Evolutionary conservation across 495 filamentous ascomycete species (phyloP), one percentile per base, ranked within the genome.

Genomic region (Apodospora peruviana): DNA sequence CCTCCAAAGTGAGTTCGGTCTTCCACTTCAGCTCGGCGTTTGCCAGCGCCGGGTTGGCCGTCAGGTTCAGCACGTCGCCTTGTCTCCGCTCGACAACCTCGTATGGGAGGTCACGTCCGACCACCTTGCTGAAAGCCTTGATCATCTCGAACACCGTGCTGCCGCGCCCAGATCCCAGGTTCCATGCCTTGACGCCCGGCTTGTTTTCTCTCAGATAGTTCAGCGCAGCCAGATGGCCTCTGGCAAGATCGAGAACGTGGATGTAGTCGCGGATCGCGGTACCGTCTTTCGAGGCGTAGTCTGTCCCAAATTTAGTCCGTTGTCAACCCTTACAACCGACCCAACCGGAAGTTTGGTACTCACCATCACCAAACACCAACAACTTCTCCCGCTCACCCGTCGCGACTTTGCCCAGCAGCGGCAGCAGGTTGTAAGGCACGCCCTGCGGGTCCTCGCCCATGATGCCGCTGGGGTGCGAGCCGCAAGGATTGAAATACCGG

Each of bases 371-470:
- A 66, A 91, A 98, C 12, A 98, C 90, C 43, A 94, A 68, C 45
- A 98, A 75, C 75, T 96, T 97, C 62, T 95, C 88, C 52, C 93
- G 81, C 67, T 95, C 90, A 51, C 93, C 94, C 22, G 91, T 88
- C 27, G 93, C 93, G 14, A 98, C 93, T 71, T 97, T 93, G 29
- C 90, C 93, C 22, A 97, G 79, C 51, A 98, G 75, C 7, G 93
- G 93, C 18, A 98, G 81, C 49, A 98, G 76, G 75, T 98, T 98
- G 77, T 89, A 97, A 2, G 93, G 93, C 22, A 95, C 83, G 53
- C 93, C 93, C 66, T 91, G 86, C 27, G 93, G 93, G 68, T 98
- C 91, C 71, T 98, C 93, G 46, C 93, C 93, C 94, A 98, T 98
- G 69, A 98, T 82, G 51, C 93, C 93, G 62, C 81, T 91, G 40